Evolutionary conservation across 169 alveolate genomes (phyloP).

Genomic region (Eimeria brunetti): DNA sequence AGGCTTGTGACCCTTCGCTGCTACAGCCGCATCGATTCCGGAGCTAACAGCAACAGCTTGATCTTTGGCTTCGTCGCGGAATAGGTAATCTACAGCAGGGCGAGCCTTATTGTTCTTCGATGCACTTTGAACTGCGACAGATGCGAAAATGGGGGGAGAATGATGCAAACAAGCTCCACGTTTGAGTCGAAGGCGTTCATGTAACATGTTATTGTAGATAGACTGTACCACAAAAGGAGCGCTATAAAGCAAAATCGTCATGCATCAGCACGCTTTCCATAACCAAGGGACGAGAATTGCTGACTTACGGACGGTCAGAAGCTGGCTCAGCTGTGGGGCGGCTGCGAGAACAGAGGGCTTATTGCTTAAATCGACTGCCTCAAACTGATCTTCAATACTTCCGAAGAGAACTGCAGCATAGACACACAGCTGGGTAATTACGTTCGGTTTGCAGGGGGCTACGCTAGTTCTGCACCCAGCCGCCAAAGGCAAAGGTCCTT

Average conservation of each 20-base stretch:
- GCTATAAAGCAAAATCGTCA: background rate
- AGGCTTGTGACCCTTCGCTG: slow-evolving; percentile 45
- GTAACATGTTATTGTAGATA: background rate
- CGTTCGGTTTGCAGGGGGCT: background rate
- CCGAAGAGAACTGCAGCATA: slow-evolving; percentile 23
- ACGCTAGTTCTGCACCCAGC: background rate
- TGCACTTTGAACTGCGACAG: slow-evolving; percentile 12
- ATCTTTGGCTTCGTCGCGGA: slow-evolving; percentile 38
- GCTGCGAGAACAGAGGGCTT: slow-evolving; percentile 33
- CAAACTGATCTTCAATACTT: slow-evolving; percentile 19
- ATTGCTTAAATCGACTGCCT: background rate
- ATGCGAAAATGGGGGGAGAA: background rate
- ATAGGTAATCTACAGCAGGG: slow-evolving; percentile 26
- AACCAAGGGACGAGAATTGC: background rate
- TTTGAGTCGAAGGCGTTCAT: background rate
- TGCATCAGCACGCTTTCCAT: background rate
- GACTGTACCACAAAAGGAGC: no score
- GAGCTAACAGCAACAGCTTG: background rate
- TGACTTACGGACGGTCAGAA: slow-evolving; percentile 20
- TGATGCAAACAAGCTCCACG: background rate
- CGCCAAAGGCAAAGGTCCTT: background rate
- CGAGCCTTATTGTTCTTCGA: background rate
- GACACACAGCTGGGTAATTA: background rate
- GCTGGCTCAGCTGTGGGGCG: slow-evolving; percentile 21
- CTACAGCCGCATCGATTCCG: slow-evolving; percentile 59